Evolutionary conservation across 441 rosid genomes (phyloP), one percentile per base, ranked within the genome.

Genomic region (Pelargonium myrrhifolium): DNA sequence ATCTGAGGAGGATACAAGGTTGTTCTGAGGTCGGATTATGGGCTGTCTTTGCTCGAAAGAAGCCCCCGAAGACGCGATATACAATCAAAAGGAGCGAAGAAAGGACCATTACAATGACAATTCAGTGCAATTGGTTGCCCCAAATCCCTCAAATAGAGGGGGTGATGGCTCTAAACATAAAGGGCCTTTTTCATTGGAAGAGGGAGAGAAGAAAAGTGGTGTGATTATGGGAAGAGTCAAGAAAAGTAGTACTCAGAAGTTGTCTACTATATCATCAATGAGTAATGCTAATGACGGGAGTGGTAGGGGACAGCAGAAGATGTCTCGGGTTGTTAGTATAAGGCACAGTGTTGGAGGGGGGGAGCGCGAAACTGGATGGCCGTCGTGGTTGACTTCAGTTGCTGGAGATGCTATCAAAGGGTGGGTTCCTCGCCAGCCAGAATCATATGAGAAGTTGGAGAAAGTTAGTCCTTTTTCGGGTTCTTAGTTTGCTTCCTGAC

Each of bases 351-450:
- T 89, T 68, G 79, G 69, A 18, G 94, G 92, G 82, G 94, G 94
- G 39, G 97, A 92, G 76, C 88, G 88, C 71, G 96, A 96, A 0
- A 96, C 97, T 1, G 99, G 97, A 20, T 94, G 99, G 99, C 97
- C 99, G 66, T 83, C 94, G 51, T 94, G 99, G 99, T 75, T 94
- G 71, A 90, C 94, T 40, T 80, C 90, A 31, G 99, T 94, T 28
- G 97, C 99, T 70, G 99, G 96, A 56, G 99, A 89, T 75, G 97
- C 99, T 65, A 93, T 93, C 72, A 80, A 73, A 66, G 97, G 99
- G 51, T 94, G 99, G 99, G 59, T 89, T 75, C 97, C 99, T 0
- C 82, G 99, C 6, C 94, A 92, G 72, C 97, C 99, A 0, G 99
- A 94, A 77, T 91, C 99, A 17, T 94, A 91, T 24, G 99, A 94